Evolutionary conservation across 1,139 yeast species (phyloP).

Genomic region (Geotrichum reessii): DNA sequence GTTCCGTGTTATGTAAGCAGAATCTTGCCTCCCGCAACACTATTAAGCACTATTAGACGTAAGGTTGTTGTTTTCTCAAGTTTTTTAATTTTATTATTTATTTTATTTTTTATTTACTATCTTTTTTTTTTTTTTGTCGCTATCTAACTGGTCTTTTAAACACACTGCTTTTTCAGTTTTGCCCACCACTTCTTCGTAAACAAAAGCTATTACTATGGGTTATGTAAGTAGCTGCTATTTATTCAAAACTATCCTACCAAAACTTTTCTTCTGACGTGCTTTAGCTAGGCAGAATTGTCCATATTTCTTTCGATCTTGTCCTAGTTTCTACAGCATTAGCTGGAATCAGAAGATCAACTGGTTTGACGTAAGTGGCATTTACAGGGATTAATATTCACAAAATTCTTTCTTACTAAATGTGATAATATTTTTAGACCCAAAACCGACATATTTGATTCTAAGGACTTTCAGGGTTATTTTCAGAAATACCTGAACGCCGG

Average conservation of each 20-base stretch:
- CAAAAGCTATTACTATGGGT: conserved; percentile 9
- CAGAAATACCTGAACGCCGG: conserved; percentile 72
- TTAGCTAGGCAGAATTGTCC: conserved; percentile 41
- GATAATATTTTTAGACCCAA: conserved; percentile 29
- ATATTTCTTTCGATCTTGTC: conserved; percentile 65
- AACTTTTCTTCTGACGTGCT: not conserved
- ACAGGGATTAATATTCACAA: not conserved
- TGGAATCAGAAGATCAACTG: conserved; percentile 83
- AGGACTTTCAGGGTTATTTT: conserved; percentile 54
- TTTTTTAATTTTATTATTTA: not conserved
- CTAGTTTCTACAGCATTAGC: conserved; percentile 79
- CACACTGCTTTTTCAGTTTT: too few species aligned
- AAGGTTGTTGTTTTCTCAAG: not conserved
- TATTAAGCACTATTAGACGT: not conserved
- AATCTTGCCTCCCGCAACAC: not conserved
- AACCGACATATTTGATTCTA: conserved; percentile 32
- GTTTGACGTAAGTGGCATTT: conserved; percentile 47
- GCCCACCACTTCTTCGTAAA: not conserved
- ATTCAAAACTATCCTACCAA: not conserved
- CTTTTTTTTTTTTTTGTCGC: not conserved
- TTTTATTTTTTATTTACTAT: not conserved
- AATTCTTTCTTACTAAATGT: not conserved
- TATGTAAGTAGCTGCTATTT: conserved; percentile 1
- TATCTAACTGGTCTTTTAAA: too few species aligned
- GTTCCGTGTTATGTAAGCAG: not conserved